phyloP scores from a whole-genome alignment of 495 filamentous ascomycete species.

The Tuber microsphaerosporum region DNA sequence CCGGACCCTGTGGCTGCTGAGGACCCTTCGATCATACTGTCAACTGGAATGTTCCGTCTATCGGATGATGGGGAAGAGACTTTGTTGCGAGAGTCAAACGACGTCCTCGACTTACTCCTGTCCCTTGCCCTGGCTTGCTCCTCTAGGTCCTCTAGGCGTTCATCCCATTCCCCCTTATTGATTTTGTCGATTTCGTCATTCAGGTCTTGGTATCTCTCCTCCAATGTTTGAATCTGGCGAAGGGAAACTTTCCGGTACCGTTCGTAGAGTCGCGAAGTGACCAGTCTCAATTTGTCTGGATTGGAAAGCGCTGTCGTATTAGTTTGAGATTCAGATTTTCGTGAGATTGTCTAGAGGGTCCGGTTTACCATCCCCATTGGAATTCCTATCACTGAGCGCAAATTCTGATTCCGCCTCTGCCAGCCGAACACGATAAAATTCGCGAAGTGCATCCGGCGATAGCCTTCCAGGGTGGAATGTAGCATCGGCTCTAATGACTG shows the following conservation, averaged over 20 bases:
- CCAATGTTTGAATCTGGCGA: constrained; percentile 64
- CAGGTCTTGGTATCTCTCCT: constrained; percentile 58
- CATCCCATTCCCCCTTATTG: constrained; percentile 54
- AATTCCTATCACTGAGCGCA: constrained; percentile 37
- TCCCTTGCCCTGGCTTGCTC: constrained; percentile 41
- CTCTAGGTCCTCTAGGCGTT: constrained; percentile 28
- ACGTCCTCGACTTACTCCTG: constrained; percentile 36
- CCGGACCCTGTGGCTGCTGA: background rate
- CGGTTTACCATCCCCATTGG: constrained; percentile 36
- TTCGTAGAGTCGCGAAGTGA: constrained; percentile 62
- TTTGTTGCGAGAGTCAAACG: constrained; percentile 1
- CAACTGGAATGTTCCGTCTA: constrained; percentile 5
- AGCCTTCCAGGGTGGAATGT: constrained; percentile 66
- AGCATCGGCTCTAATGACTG: constrained; percentile 58
- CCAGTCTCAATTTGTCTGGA: constrained; percentile 22
- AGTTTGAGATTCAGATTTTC: constrained; percentile 35
- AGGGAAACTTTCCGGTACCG: constrained; percentile 63
- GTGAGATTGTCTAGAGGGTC: constrained; percentile 24
- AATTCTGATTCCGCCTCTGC: constrained; percentile 58
- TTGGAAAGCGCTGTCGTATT: constrained; percentile 25
- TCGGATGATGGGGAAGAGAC: constrained; percentile 12
- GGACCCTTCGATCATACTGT: background rate
- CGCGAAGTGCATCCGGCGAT: constrained; percentile 67
- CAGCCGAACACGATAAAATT: constrained; percentile 67
- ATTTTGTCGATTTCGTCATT: constrained; percentile 62